A percentile compares a stretch with the other conserved stretches of the same genome.
phyloP scores from a whole-genome alignment of 495 filamentous ascomycete species.

The Neurospora sp. region DNA sequence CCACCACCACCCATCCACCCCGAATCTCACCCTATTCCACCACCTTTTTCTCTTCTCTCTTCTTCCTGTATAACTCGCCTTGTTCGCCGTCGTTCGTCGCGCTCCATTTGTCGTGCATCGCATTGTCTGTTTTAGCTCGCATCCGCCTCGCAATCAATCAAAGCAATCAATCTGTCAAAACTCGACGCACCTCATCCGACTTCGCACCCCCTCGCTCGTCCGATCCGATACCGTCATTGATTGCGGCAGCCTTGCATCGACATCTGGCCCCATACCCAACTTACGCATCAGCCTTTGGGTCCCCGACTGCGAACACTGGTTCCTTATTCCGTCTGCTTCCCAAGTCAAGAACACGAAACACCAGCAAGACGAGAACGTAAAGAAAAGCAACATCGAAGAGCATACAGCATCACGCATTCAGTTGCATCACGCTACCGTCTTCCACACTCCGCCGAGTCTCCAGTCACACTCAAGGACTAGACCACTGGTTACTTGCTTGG shows the following conservation, averaged over 20 bases:
- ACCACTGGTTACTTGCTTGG: constrained; percentile 1
- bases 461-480: not conserved
- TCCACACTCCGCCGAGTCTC: not conserved
- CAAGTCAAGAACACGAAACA: not conserved
- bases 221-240: not conserved
- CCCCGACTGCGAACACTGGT: not conserved
- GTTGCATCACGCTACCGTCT: constrained; percentile 1
- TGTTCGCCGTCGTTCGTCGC: constrained; percentile 21
- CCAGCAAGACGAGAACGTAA: not conserved
- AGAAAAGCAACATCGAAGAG: not conserved
- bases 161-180: not conserved
- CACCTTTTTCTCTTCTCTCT: constrained; percentile 17
- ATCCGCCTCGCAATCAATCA: not conserved
- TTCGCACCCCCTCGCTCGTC: not conserved
- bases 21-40: constrained; percentile 8
- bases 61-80: constrained; percentile 21
- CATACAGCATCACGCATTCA: not conserved
- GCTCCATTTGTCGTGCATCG: constrained; percentile 4
- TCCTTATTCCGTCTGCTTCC: not conserved
- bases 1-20: constrained; percentile 12
- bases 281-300: not conserved
- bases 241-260: not conserved
- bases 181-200: not conserved
- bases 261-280: not conserved
- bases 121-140: constrained; percentile 15